Base-by-base conservation (phyloP, 129 eudicot species). In the Erigeron canadensis region DNA sequence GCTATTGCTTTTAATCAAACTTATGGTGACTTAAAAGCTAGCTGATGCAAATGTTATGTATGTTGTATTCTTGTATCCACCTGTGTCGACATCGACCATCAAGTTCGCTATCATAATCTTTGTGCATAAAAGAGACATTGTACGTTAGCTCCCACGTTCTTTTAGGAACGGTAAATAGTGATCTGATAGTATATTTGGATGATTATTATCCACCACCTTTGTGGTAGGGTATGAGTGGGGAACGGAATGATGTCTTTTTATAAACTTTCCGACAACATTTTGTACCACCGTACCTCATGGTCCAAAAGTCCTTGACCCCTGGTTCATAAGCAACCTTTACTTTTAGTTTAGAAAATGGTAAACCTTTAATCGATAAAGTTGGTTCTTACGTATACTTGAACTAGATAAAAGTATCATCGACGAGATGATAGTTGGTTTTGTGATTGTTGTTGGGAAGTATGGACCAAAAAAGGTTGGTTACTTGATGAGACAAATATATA, bases 1-100 rank as follows among this genome's bases (percentile, higher is more conserved):
- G 77, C 54, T 43, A 43, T 69, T 74, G 76, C 83, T 78, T 81
- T 56, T 67, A 81, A 84, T 78, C 81, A 78, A 75, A 61, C 67
- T 23, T 75, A 41, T 40, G 42, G 61, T 66, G 55, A 77, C 84
- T 85, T 81, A 65, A 73, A 79, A 79, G 80, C 62, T 60, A 70
- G 70, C 38, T 77, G 61, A 47, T 69, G 40, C 47, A 40, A 15
- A 42, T 51, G 23, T 67, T 67, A 7, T 23, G 48, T 38, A 13
- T 60, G 50, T 72, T 72, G 61, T 61, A 13, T 60, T 17, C 64
- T 60, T 50, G 56, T 61, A 61, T 73, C 70, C 10, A 61, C 43
- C 48, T 71, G 8, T 11, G 56, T 0, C 58, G 44, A 71, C 10
- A 42, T 0, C 44, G 44, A 71, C 10, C 55, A 41, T 56, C 59